Conservation (phyloP, 305 asterid species). For the Fraxinus paxiana region DNA sequence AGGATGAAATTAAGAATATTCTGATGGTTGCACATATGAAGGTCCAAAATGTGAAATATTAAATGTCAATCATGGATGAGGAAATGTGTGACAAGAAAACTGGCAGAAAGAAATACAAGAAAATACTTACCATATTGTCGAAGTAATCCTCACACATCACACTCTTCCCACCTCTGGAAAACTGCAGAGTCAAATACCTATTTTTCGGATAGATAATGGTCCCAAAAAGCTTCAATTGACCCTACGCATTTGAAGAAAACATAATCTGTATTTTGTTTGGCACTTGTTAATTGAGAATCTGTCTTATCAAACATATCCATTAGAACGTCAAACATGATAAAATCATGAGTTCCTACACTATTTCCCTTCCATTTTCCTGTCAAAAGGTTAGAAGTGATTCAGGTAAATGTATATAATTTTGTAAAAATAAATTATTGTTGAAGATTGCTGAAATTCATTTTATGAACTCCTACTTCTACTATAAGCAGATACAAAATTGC, state of each 20-base stretch:
- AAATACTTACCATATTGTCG: slow-evolving; percentile 64
- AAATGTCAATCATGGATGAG: not conserved
- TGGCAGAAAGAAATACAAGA: slow-evolving; percentile 8
- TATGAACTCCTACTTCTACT: not conserved
- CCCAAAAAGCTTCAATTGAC: slow-evolving; percentile 87
- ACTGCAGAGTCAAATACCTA: slow-evolving; percentile 73
- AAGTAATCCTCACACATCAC: slow-evolving; percentile 81
- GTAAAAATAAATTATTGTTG: not conserved
- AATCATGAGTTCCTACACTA: not conserved
- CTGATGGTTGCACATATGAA: not conserved
- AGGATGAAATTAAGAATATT: not conserved
- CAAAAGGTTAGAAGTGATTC: not conserved
- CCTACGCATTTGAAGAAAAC: slow-evolving; percentile 41
- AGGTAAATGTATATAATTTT: not conserved
- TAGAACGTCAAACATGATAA: not conserved
- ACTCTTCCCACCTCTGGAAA: slow-evolving; percentile 77
- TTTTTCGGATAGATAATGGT: slow-evolving; percentile 81
- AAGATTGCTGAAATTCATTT: not conserved
- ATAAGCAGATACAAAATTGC: not conserved
- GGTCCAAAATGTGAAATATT: not conserved
- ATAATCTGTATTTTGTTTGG: not conserved
- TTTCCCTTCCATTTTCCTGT: not conserved
- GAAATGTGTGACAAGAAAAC: slow-evolving; percentile 15
- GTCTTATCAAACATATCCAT: not conserved
- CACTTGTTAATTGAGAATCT: not conserved